Base-by-base conservation (phyloP, 2,329 filamentous ascomycete species). In the Botrytis pseudocinerea region DNA sequence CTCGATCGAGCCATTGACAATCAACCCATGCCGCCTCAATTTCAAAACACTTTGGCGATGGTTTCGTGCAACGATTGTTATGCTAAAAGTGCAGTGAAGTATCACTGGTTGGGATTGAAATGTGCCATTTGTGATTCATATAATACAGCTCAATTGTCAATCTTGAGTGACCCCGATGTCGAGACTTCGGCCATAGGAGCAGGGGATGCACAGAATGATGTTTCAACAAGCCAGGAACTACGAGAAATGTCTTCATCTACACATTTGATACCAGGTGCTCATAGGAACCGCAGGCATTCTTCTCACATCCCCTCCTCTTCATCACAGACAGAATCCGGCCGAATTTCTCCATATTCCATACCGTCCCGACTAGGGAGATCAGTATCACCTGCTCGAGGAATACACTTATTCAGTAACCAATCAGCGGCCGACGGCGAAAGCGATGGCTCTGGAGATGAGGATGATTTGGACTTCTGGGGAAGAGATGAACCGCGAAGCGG, bases 51-150 rank as follows among this genome's bases (percentile, higher is more conserved):
- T 8, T 90, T 90, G 75, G 95, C 94, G 22, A 89, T 95, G 76
- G 89, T 98, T 68, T 89, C 95, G 75, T 99, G 96, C 83, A 98
- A 99, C 81, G 96, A 99, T 83, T 99, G 96, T 83, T 93, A 91
- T 63, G 92, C 93, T 20, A 95, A 94, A 80, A 95, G 92, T 75
- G 92, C 92, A 35, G 94, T 96, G 35, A 88, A 89, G 44, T 99
- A 97, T 80, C 96, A 99, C 82, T 99, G 96, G 94, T 85, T 98
- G 7, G 96, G 96, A 0, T 85, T 97, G 63, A 97, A 97, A 82
- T 99, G 96, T 81, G 90, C 87, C 22, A 89, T 91, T 51, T 93
- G 91, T 79, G 84, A 86, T 60, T 92, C 90, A 4, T 93, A 92
- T 78, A 93, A 93, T 78, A 93, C 91, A 0, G 88, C 87, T 25